These are phyloP conservation scores for Clavispora santaluciae DNA, from an alignment of 805 yeast species.

Conservation along the genomic window DNA sequence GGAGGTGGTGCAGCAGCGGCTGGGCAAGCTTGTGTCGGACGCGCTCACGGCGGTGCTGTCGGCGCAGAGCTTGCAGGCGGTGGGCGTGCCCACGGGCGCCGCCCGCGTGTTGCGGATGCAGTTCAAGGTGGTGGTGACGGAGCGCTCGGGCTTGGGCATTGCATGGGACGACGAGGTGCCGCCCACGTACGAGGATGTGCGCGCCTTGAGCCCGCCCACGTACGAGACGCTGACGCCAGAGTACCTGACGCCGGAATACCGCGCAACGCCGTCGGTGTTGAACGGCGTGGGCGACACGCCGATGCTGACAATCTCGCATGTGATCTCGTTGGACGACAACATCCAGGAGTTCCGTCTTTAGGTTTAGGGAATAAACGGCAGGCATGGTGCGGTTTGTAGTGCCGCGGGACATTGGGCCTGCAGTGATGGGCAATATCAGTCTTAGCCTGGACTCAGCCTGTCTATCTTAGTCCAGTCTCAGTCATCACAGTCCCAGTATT, in stretches of 20 bases:
- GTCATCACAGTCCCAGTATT: too few species aligned
- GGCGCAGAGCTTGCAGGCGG: conserved; percentile 16
- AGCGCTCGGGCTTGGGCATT: conserved; percentile 90
- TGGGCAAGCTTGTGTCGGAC: conserved; percentile 3
- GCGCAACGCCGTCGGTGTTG: conserved; percentile 31
- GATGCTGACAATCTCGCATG: conserved; percentile 4
- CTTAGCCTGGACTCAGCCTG: too few species aligned
- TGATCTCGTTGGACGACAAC: conserved; percentile 19
- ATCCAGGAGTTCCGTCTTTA: conserved; percentile 30
- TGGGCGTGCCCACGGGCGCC: conserved; percentile 86
- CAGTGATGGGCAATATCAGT: too few species aligned
- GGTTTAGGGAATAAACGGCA: background rate
- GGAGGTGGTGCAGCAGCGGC: conserved; percentile 51
- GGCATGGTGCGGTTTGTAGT: too few species aligned
- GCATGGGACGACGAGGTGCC: conserved; percentile 99
- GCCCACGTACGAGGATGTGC: conserved; percentile 85
- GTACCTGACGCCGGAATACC: conserved; percentile 19
- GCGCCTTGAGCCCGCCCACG: conserved; percentile 81
- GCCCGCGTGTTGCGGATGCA: conserved; percentile 95
- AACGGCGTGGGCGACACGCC: conserved; percentile 45
- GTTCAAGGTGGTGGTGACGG: conserved; percentile 76
- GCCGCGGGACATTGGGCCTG: too few species aligned
- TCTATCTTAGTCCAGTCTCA: too few species aligned
- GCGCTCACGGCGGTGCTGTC: conserved; percentile 25
- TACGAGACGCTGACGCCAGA: conserved; percentile 41